A percentile compares a stretch with the other conserved stretches of the same genome.
Conservation (phyloP, 768 basidiomycete genomes). For the Suillus weaverae region DNA sequence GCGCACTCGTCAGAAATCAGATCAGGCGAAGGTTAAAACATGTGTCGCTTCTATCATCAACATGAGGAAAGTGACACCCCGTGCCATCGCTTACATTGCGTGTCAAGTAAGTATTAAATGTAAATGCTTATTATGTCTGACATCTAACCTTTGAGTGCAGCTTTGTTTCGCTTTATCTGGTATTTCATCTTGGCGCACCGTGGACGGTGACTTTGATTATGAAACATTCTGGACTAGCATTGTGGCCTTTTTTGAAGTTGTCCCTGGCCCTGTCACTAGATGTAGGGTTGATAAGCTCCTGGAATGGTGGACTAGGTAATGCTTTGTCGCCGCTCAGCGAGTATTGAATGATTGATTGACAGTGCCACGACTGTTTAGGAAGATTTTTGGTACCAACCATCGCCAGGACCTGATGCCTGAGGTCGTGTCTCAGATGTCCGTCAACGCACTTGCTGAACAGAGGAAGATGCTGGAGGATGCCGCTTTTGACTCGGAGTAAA, state of each 20-base stretch:
- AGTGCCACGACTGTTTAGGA: not conserved
- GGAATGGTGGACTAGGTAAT: not conserved
- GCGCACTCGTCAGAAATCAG: not conserved
- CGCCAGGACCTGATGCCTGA: not conserved
- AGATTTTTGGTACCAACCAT: not conserved
- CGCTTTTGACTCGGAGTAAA: not conserved
- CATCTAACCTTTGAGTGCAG: not conserved
- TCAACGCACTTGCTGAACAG: not conserved
- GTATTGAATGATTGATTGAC: too few species aligned
- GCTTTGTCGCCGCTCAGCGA: not conserved
- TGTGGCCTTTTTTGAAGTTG: not conserved
- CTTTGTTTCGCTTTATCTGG: not conserved
- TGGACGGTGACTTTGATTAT: not conserved
- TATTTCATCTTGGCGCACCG: not conserved
- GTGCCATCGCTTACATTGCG: constrained; percentile 23
- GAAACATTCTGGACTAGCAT: not conserved
- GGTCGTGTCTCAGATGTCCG: not conserved
- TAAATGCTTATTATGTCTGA: too few species aligned
- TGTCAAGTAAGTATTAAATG: constrained; percentile 27
- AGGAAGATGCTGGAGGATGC: not conserved
- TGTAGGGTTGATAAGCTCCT: not conserved
- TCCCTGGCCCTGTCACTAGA: not conserved
- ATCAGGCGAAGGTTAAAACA: not conserved
- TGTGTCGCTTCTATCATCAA: constrained; percentile 4
- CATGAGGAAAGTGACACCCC: constrained; percentile 4